phyloP scores from a whole-genome alignment of 305 asterid species.

The Plantago lanceolata region DNA sequence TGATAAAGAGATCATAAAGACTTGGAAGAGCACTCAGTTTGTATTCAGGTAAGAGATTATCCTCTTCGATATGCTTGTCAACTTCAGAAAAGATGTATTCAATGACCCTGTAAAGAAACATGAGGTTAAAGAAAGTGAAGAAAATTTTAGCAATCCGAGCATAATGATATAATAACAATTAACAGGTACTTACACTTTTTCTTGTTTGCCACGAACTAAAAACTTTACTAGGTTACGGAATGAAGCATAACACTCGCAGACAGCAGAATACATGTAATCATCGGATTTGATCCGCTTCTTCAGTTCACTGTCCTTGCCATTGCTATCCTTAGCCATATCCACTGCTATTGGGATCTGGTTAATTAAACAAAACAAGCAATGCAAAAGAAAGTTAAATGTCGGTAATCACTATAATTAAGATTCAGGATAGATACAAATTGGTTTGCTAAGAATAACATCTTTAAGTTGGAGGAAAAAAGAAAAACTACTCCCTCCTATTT shows the following conservation, averaged over 20 bases:
- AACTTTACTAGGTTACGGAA: slow-evolving; percentile 72
- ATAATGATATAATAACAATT: slow-evolving; percentile 8
- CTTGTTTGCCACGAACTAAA: slow-evolving; percentile 72
- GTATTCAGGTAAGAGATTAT: slow-evolving; percentile 53
- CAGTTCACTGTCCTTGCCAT: slow-evolving; percentile 85
- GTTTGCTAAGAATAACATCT: not conserved
- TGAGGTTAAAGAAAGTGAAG: slow-evolving; percentile 24
- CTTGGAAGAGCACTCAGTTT: slow-evolving; percentile 80
- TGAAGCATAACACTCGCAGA: slow-evolving; percentile 93
- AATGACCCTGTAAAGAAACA: slow-evolving; percentile 63
- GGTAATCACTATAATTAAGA: slow-evolving; percentile 19
- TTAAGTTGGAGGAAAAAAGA: too few species aligned
- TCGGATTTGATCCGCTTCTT: slow-evolving; percentile 81
- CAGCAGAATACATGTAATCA: slow-evolving; percentile 90
- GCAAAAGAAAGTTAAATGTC: slow-evolving; percentile 3
- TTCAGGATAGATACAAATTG: slow-evolving; percentile 20
- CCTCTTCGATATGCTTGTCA: slow-evolving; percentile 69
- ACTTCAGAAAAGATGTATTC: slow-evolving; percentile 75
- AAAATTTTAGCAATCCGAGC: slow-evolving; percentile 20
- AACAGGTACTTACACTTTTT: slow-evolving; percentile 59
- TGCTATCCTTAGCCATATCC: slow-evolving; percentile 99
- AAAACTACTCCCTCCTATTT: too few species aligned
- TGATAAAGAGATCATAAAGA: slow-evolving; percentile 83
- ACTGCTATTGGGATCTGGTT: slow-evolving; percentile 91
- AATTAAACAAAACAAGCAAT: slow-evolving; percentile 26